These are phyloP conservation scores for Acacia confusa DNA, from an alignment of 306 rosid genomes.

Conservation along the genomic window DNA sequence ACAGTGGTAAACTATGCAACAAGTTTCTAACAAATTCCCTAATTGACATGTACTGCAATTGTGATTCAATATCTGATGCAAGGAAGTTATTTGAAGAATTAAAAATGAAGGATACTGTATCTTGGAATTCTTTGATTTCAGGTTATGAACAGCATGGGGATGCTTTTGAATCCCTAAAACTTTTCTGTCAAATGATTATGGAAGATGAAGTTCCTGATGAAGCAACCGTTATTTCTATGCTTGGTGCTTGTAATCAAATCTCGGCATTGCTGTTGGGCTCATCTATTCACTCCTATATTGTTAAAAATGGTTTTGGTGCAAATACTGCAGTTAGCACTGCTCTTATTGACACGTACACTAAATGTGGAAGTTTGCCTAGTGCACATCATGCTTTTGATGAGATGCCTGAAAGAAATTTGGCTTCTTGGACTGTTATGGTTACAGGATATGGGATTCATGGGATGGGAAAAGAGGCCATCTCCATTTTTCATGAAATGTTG, in stretches of 20 bases:
- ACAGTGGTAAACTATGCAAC: conserved; percentile 30
- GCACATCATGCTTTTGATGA: conserved; percentile 46
- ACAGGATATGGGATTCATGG: conserved; percentile 64
- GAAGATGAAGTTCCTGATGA: conserved; percentile 54
- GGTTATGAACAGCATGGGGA: conserved; percentile 51
- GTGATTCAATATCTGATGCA: conserved; percentile 40
- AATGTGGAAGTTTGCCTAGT: conserved; percentile 58
- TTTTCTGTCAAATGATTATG: conserved; percentile 50
- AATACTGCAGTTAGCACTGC: conserved; percentile 53
- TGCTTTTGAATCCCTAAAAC: conserved; percentile 52
- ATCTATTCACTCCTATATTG: conserved; percentile 49
- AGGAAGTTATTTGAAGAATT: conserved; percentile 47
- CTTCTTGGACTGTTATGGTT: conserved; percentile 60
- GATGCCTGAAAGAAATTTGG: conserved; percentile 53
- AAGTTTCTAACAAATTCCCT: conserved; percentile 52
- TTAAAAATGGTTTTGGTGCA: conserved; percentile 47
- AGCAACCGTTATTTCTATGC: conserved; percentile 47
- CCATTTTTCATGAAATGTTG: conserved; percentile 50
- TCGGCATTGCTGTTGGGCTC: conserved; percentile 52
- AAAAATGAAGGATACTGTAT: conserved; percentile 44
- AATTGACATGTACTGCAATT: conserved; percentile 58
- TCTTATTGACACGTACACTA: conserved; percentile 64
- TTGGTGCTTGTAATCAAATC: conserved; percentile 54
- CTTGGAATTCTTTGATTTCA: conserved; percentile 65
- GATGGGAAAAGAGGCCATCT: conserved; percentile 57